Evolutionary conservation across 805 yeast genomes (phyloP).

Genomic region (Zygotorulaspora chibaensis): DNA sequence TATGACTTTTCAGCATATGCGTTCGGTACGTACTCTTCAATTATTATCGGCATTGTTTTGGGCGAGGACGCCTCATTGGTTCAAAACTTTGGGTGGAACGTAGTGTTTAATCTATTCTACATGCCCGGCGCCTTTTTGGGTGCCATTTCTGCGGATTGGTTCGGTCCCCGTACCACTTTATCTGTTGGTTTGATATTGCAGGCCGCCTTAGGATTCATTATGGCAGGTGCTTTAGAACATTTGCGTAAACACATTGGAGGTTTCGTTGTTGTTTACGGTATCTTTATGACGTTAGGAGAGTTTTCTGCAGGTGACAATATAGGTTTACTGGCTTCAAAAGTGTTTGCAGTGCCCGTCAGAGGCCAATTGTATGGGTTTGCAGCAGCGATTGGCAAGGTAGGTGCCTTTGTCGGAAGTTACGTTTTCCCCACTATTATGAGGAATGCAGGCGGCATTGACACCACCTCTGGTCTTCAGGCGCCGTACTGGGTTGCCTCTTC

Average conservation of each 20-base stretch:
- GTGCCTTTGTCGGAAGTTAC: conserved; percentile 88
- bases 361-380: conserved; percentile 89
- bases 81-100: conserved; percentile 87
- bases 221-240: conserved; percentile 65
- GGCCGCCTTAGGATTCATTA: conserved; percentile 73
- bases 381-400: conserved; percentile 87
- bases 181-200: conserved; percentile 65
- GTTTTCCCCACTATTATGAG: conserved; percentile 77
- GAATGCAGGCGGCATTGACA: conserved; percentile 50
- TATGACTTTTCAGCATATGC: conserved; percentile 88
- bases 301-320: conserved; percentile 93
- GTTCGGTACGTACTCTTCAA: conserved; percentile 77
- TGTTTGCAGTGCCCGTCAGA: conserved; percentile 80
- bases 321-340: conserved; percentile 82
- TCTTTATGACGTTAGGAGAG: conserved; percentile 83
- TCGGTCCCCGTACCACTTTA: conserved; percentile 87
- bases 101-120: conserved; percentile 81
- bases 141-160: conserved; percentile 75
- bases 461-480: conserved; percentile 57
- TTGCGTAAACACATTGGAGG: conserved; percentile 64
- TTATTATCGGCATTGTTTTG: conserved; percentile 57
- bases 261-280: conserved; percentile 83
- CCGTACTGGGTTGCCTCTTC: conserved; percentile 82
- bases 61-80: conserved; percentile 57
- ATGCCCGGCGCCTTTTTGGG: conserved; percentile 88